Evolutionary conservation across 169 alveolate genomes (phyloP).

Genomic region (Plasmodium malariae): DNA sequence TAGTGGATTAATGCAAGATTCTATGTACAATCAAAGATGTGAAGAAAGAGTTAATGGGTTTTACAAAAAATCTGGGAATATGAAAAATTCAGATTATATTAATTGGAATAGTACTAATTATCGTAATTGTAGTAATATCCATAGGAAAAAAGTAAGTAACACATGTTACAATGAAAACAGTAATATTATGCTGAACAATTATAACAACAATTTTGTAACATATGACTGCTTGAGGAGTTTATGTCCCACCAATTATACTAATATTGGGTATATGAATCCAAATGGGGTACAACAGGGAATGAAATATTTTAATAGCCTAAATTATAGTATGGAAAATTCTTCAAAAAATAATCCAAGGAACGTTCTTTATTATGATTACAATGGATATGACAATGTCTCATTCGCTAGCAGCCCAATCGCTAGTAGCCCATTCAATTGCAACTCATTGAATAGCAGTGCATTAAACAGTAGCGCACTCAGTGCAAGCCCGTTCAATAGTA

Average conservation of each 20-base stretch:
- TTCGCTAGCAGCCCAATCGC: too few species aligned
- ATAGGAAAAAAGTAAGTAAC: neutral
- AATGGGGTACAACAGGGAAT: neutral
- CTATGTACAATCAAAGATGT: neutral
- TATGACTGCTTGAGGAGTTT: neutral
- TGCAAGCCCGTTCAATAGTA: too few species aligned
- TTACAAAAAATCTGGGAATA: neutral
- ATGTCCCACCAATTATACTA: neutral
- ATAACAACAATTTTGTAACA: neutral
- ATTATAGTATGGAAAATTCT: conserved; percentile 15
- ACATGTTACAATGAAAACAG: neutral
- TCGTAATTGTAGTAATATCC: neutral
- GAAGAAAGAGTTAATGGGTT: neutral
- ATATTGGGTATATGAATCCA: neutral
- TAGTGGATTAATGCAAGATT: neutral
- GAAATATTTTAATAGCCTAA: neutral
- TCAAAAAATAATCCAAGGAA: neutral
- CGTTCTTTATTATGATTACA: neutral
- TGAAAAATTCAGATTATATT: neutral
- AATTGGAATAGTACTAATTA: neutral
- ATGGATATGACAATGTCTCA: neutral
- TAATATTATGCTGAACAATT: neutral
- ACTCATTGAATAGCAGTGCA: too few species aligned
- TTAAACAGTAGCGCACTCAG: too few species aligned
- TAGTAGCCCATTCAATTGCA: too few species aligned